A percentile compares a stretch with the other conserved stretches of the same genome.
phyloP scores from a whole-genome alignment of 225 moss, liverwort and hornwort genomes.

The Polytrichum formosum region DNA sequence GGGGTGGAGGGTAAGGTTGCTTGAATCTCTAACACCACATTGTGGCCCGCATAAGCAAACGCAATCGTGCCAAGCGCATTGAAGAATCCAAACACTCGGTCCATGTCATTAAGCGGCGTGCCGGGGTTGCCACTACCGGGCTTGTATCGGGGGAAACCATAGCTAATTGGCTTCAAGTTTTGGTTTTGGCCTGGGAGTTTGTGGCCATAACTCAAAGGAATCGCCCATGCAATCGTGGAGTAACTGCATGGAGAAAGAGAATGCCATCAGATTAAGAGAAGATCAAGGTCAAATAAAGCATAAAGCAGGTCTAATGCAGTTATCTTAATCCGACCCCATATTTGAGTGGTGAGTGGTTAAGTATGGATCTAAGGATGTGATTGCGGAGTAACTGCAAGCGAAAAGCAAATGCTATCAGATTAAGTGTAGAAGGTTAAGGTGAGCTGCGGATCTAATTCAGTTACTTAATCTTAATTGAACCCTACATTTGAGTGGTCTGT shows the following conservation, averaged over 20 bases:
- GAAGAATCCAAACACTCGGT: constrained; percentile 55
- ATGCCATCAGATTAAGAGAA: too few relatives aligned
- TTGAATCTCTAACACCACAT: constrained; percentile 71
- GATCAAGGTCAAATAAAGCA: too few relatives aligned
- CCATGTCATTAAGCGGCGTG: constrained; percentile 17
- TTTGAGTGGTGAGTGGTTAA: too few relatives aligned
- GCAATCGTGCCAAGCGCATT: constrained; percentile 67
- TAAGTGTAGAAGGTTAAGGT: too few relatives aligned
- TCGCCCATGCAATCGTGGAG: constrained; percentile 65
- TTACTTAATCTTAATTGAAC: too few relatives aligned
- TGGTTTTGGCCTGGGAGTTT: constrained; percentile 18
- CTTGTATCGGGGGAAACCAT: constrained; percentile 24
- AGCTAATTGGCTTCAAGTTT: constrained; percentile 24
- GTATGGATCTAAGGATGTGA: too few relatives aligned
- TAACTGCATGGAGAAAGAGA: constrained; percentile 36
- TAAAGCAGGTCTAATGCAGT: too few relatives aligned
- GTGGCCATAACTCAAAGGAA: constrained; percentile 45
- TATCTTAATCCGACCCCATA: too few relatives aligned
- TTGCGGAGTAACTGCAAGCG: too few relatives aligned
- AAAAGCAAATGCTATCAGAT: too few relatives aligned
- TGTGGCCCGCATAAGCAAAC: constrained; percentile 82
- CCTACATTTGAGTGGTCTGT: too few relatives aligned
- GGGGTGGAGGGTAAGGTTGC: constrained; percentile 63
- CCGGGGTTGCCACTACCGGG: constrained; percentile 3
- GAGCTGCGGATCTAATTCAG: too few relatives aligned